phyloP scores from a whole-genome alignment of 495 filamentous ascomycete species.

The Thozetella sp. region DNA sequence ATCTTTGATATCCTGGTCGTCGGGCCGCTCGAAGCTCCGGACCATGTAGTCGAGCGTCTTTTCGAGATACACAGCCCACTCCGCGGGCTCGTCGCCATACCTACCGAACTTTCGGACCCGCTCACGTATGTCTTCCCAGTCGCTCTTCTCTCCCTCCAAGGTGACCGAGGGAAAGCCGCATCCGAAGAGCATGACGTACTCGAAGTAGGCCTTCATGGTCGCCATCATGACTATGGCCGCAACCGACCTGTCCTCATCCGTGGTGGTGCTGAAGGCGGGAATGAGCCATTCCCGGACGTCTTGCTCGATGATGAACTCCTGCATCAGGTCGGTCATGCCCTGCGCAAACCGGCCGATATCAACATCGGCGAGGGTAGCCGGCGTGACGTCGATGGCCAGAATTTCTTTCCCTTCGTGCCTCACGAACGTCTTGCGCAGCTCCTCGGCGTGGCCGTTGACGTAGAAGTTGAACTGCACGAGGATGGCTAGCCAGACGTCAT shows the following conservation, averaged over 20 bases:
- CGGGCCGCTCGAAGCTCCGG: constrained; percentile 21
- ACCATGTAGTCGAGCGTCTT: constrained; percentile 24
- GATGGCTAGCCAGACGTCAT: constrained; percentile 43
- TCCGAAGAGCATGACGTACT: constrained; percentile 21
- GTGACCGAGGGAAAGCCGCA: constrained; percentile 38
- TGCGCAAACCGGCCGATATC: constrained; percentile 28
- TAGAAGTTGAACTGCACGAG: constrained; percentile 28
- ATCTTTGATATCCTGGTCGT: constrained; percentile 7
- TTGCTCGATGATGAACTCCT: constrained; percentile 29
- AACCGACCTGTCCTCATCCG: constrained; percentile 30
- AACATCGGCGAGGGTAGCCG: constrained; percentile 18
- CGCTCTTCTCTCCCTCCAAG: constrained; percentile 25
- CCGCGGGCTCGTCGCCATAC: constrained; percentile 24
- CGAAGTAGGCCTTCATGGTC: constrained; percentile 40
- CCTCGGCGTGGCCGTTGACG: constrained; percentile 36
- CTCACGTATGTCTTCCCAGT: constrained; percentile 28
- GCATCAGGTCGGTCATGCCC: constrained; percentile 28
- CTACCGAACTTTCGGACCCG: constrained; percentile 14
- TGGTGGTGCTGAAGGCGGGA: constrained; percentile 40
- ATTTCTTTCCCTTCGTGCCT: constrained; percentile 32
- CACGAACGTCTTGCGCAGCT: constrained; percentile 33
- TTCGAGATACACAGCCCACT: constrained; percentile 16
- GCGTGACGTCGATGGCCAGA: constrained; percentile 7
- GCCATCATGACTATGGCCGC: constrained; percentile 38
- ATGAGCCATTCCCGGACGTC: constrained; percentile 32